Conservation (phyloP, 2,329 filamentous ascomycete genomes). For the Aspergillus sp. region DNA sequence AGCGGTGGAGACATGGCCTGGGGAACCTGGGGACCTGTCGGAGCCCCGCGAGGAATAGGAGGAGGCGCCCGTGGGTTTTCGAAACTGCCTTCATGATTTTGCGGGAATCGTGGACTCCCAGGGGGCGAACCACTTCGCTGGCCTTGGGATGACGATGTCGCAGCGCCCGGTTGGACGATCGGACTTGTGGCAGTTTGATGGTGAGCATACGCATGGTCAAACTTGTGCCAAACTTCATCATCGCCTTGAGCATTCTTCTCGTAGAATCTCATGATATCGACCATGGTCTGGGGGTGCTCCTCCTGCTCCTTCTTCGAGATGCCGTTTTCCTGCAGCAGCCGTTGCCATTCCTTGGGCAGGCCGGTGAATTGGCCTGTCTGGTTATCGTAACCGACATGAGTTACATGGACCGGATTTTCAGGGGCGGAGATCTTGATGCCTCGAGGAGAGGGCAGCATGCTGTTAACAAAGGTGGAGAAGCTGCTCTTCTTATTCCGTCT, state of each 20-base stretch:
- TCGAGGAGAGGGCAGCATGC: conserved; percentile 76
- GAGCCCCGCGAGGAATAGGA: conserved; percentile 63
- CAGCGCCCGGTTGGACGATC: conserved; percentile 40
- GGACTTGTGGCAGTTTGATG: conserved; percentile 36
- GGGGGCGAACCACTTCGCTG: conserved; percentile 70
- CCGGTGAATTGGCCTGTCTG: conserved; percentile 94
- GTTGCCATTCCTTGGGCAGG: conserved; percentile 96
- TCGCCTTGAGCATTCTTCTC: conserved; percentile 86
- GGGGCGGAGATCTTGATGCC: conserved; percentile 95
- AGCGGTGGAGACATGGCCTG: conserved; percentile 43
- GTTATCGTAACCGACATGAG: conserved; percentile 96
- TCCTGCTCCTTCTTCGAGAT: conserved; percentile 95
- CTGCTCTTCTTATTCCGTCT: conserved; percentile 75
- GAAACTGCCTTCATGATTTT: conserved; percentile 88
- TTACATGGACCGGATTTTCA: conserved; percentile 96
- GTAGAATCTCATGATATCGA: conserved; percentile 94
- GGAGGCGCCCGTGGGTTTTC: conserved; percentile 93
- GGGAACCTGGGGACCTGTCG: conserved; percentile 32
- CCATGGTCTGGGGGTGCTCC: conserved; percentile 90
- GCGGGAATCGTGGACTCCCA: conserved; percentile 79
- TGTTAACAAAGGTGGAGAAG: conserved; percentile 83
- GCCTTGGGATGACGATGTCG: conserved; percentile 48
- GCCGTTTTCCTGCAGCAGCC: conserved; percentile 88
- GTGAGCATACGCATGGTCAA: conserved; percentile 73
- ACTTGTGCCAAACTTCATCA: conserved; percentile 91